Conservation (phyloP, 768 basidiomycete species). For the Lentinula raphanica region DNA sequence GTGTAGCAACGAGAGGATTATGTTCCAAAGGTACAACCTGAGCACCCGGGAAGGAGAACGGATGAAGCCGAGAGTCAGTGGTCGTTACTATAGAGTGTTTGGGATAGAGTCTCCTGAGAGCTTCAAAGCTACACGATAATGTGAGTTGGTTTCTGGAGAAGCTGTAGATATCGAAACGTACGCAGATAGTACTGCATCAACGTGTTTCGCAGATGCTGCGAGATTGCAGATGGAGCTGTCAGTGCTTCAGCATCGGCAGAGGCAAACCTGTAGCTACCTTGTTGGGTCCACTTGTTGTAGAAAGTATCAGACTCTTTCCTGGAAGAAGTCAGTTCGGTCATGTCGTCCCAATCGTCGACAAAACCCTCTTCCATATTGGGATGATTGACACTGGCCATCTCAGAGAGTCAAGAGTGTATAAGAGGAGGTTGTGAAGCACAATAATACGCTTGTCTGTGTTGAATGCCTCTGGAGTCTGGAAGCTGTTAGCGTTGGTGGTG, state of each 20-base stretch:
- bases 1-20: conserved; percentile 44
- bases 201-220: conserved; percentile 49
- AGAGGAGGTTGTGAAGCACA: background rate
- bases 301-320: conserved; percentile 28
- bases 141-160: background rate
- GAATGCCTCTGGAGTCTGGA: background rate
- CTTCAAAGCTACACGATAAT: conserved; percentile 26
- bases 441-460: too few relatives aligned
- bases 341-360: conserved; percentile 39
- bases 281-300: conserved; percentile 47
- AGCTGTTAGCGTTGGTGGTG: too few relatives aligned
- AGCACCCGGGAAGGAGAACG: conserved; percentile 49
- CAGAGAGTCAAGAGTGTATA: background rate
- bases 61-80: conserved; percentile 36
- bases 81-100: conserved; percentile 56
- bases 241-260: background rate
- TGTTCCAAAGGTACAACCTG: conserved; percentile 39
- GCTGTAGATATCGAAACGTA: conserved; percentile 19
- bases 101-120: conserved; percentile 55
- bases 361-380: conserved; percentile 30
- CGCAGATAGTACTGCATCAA: conserved; percentile 41
- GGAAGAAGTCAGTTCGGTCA: conserved; percentile 6
- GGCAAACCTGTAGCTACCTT: conserved; percentile 28
- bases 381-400: background rate
- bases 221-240: conserved; percentile 1